Percentiles rank a stretch among this genome's conserved stretches.
Evolutionary conservation across 805 yeast species (phyloP).

Genomic region (Barnettozyma californica): DNA sequence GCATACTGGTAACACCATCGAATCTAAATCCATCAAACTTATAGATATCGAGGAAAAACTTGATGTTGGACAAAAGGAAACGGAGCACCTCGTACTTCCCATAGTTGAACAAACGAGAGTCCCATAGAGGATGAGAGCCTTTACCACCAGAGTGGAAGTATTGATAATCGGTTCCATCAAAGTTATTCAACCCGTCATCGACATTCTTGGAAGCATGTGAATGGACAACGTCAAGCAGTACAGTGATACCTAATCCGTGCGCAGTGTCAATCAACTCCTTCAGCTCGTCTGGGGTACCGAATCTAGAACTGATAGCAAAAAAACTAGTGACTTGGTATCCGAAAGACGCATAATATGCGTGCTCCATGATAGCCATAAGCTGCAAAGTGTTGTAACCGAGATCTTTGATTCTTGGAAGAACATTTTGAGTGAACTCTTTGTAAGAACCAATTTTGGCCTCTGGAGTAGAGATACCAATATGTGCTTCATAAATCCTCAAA

Average conservation of each 20-base stretch:
- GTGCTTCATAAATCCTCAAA: constrained; percentile 88
- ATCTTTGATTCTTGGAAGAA: constrained; percentile 78
- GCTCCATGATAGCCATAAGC: constrained; percentile 98
- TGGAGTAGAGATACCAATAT: constrained; percentile 89
- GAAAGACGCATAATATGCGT: constrained; percentile 95
- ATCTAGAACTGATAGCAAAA: constrained; percentile 85
- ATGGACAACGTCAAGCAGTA: constrained; percentile 87
- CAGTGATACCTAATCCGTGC: constrained; percentile 81
- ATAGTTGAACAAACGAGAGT: constrained; percentile 89
- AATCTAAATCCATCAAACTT: constrained; percentile 93
- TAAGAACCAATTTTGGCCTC: constrained; percentile 83
- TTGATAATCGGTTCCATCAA: constrained; percentile 94
- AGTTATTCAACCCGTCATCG: constrained; percentile 85
- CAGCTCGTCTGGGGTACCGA: constrained; percentile 92
- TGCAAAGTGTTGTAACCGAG: constrained; percentile 92
- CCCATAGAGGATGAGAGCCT: constrained; percentile 92
- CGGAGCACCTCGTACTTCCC: constrained; percentile 88
- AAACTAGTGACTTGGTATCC: constrained; percentile 96
- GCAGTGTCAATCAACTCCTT: constrained; percentile 89
- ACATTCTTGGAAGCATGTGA: constrained; percentile 95
- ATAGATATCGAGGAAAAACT: constrained; percentile 77
- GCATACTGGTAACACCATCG: constrained; percentile 95
- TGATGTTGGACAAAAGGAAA: constrained; percentile 77
- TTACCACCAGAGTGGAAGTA: constrained; percentile 89
- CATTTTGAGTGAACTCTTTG: constrained; percentile 72